These are phyloP conservation scores for Penicillium sp. DNA, from an alignment of 2,329 filamentous ascomycete genomes.

Conservation along the genomic window DNA sequence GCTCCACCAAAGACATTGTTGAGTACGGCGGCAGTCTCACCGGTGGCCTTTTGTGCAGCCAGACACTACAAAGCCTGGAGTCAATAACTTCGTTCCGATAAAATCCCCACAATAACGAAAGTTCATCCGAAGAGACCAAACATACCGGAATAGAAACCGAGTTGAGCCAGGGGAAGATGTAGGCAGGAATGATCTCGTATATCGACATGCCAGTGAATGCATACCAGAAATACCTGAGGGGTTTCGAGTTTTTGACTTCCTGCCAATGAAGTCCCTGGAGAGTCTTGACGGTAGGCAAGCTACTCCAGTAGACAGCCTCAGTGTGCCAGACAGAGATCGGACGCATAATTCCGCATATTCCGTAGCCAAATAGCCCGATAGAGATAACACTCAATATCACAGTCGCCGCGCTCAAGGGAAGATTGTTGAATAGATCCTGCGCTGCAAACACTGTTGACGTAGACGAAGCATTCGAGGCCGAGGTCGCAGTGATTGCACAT, in stretches of 20 bases:
- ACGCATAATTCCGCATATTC: conserved; percentile 52
- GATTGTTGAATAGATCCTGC: conserved; percentile 52
- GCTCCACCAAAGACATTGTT: conserved; percentile 53
- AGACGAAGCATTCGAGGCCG: conserved; percentile 49
- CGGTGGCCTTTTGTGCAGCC: conserved; percentile 51
- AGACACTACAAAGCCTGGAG: conserved; percentile 37
- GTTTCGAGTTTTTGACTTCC: conserved; percentile 49
- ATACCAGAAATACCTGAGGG: conserved; percentile 53
- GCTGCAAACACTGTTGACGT: conserved; percentile 46
- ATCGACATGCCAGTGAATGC: conserved; percentile 48
- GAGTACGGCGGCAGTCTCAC: conserved; percentile 43
- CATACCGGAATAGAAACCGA: conserved; percentile 49
- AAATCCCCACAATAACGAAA: no score
- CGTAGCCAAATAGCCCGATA: conserved; percentile 56
- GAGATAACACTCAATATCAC: conserved; percentile 52
- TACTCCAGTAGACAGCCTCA: conserved; percentile 57
- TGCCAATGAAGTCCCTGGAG: conserved; percentile 57
- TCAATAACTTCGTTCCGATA: not conserved
- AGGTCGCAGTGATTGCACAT: conserved; percentile 53
- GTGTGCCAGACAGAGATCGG: conserved; percentile 56
- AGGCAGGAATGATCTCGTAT: conserved; percentile 55
- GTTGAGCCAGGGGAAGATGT: conserved; percentile 56
- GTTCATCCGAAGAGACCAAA: not conserved
- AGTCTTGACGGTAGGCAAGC: conserved; percentile 52
- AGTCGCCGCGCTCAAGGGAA: conserved; percentile 46